Conservation (phyloP, 192 early-diverging fungal species). For the Helicostylum pulchrum region DNA sequence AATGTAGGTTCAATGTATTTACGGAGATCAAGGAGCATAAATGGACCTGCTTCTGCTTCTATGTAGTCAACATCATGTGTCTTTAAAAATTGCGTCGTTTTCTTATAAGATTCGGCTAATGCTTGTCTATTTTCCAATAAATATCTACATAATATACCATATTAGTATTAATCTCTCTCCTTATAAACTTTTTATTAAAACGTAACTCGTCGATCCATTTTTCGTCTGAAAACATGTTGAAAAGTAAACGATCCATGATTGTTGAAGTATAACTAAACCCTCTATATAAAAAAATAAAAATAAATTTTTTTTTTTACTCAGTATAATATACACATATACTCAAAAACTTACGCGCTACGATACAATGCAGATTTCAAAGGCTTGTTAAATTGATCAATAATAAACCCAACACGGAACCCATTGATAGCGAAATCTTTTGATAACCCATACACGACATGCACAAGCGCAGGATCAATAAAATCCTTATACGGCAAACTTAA, state of each 20-base stretch:
- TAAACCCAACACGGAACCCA: conserved; percentile 66
- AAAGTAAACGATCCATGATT: conserved; percentile 55
- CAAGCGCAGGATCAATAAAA: conserved; percentile 57
- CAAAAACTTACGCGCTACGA: conserved; percentile 38
- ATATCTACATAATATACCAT: conserved; percentile 28
- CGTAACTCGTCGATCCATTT: conserved; percentile 49
- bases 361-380: conserved; percentile 37
- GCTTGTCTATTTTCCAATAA: conserved; percentile 54
- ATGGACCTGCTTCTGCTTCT: conserved; percentile 68
- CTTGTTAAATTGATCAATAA: conserved; percentile 62
- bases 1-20: conserved; percentile 29
- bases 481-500: conserved; percentile 39
- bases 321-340: neutral
- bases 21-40: conserved; percentile 63
- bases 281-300: conserved; percentile 18
- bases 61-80: conserved; percentile 49
- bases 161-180: neutral
- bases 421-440: conserved; percentile 85
- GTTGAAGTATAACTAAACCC: conserved; percentile 64
- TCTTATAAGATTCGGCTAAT: conserved; percentile 52
- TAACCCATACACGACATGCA: conserved; percentile 75
- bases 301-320: neutral
- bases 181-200: neutral
- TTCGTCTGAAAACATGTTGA: conserved; percentile 53
- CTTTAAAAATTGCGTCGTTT: conserved; percentile 39